Evolutionary conservation across 805 yeast species (phyloP).

Genomic region (Lipomyces yamanashiensis): DNA sequence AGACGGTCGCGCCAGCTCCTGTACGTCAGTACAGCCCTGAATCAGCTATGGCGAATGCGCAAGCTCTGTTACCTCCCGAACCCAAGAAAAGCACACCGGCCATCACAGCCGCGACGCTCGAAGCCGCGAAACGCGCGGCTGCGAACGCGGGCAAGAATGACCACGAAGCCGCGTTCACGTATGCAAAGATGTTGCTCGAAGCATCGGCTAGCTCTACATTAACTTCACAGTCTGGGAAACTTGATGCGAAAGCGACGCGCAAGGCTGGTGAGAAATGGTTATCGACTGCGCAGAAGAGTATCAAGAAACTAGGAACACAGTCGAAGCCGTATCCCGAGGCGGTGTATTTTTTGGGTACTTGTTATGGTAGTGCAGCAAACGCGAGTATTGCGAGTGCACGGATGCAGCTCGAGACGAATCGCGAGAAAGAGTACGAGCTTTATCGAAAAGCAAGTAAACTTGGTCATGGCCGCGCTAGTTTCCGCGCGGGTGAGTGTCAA

Average conservation of each 20-base stretch:
- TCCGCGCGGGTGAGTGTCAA: slow-evolving; percentile 70
- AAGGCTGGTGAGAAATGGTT: slow-evolving; percentile 61
- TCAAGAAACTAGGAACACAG: slow-evolving; percentile 58
- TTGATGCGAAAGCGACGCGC: slow-evolving; percentile 52
- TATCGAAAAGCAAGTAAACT: slow-evolving; percentile 64
- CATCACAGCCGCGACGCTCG: slow-evolving; percentile 21
- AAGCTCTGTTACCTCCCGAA: slow-evolving; percentile 29
- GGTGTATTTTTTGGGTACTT: slow-evolving; percentile 61
- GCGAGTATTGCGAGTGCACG: slow-evolving; percentile 49
- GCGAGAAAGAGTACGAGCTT: slow-evolving; percentile 62
- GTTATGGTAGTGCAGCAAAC: slow-evolving; percentile 51
- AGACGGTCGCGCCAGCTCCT: slow-evolving; percentile 25
- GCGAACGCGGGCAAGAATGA: slow-evolving; percentile 43
- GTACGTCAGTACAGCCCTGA: slow-evolving; percentile 33
- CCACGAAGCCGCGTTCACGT: slow-evolving; percentile 61
- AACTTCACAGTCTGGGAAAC: slow-evolving; percentile 47
- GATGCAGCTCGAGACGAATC: slow-evolving; percentile 58
- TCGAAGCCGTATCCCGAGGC: slow-evolving; percentile 52
- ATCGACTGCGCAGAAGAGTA: slow-evolving; percentile 61
- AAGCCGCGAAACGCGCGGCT: slow-evolving; percentile 13
- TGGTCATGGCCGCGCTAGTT: slow-evolving; percentile 64
- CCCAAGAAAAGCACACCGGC: not conserved
- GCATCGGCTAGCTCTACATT: slow-evolving; percentile 50
- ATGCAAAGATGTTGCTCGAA: slow-evolving; percentile 64
- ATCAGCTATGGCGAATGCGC: slow-evolving; percentile 31